These are phyloP conservation scores for Backusella liffmaniae DNA, from an alignment of 192 early-diverging fungal species.

Conservation along the genomic window DNA sequence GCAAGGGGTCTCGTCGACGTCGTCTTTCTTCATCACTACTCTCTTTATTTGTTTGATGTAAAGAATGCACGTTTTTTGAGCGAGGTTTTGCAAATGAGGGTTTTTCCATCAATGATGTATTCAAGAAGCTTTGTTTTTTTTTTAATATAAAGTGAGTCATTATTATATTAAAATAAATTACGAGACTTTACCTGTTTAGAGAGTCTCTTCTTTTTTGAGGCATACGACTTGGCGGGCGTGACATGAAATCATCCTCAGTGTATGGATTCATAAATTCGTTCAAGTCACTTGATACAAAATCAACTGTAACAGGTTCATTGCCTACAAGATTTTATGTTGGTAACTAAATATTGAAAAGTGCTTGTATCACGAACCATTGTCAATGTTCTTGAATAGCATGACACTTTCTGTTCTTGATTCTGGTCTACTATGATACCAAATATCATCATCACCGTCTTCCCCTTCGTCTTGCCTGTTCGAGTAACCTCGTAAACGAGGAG, in stretches of 20 bases:
- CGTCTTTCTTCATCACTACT: background rate
- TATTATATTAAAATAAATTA: background rate
- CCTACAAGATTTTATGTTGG: background rate
- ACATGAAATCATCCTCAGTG: constrained; percentile 1
- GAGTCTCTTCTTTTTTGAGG: background rate
- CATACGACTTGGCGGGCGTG: constrained; percentile 6
- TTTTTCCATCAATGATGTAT: background rate
- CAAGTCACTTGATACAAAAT: constrained; percentile 20
- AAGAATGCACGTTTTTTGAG: background rate
- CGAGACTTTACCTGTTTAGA: background rate
- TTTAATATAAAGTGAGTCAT: background rate
- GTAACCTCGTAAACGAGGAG: background rate
- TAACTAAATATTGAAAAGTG: background rate
- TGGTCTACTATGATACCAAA: background rate
- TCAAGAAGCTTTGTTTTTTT: background rate
- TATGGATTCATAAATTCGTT: constrained; percentile 9
- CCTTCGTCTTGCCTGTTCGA: background rate
- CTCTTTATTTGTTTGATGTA: constrained; percentile 1
- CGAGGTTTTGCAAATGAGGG: constrained; percentile 3
- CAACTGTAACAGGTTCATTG: constrained; percentile 16
- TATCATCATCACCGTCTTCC: background rate
- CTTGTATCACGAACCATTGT: constrained; percentile 8
- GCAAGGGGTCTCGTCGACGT: background rate
- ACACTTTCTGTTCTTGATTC: constrained; percentile 20
- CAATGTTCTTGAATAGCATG: constrained; percentile 20